phyloP scores from a whole-genome alignment of 2,329 filamentous ascomycete genomes.

The Thelonectria rubi region DNA sequence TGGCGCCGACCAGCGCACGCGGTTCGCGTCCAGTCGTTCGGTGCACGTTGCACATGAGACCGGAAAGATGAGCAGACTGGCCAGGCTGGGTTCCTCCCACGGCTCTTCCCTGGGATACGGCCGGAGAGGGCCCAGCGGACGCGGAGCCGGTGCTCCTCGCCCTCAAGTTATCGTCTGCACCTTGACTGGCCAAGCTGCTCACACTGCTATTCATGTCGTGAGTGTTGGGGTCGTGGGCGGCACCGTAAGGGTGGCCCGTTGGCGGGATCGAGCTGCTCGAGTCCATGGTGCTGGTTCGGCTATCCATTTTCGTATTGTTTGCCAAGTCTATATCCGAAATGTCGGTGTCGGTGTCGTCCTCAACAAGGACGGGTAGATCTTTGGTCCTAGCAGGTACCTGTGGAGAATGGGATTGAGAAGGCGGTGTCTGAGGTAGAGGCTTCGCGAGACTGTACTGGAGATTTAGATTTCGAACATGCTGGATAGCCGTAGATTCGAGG shows the following conservation, averaged over 20 bases:
- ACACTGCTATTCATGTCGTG: slow-evolving; percentile 58
- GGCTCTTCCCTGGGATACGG: slow-evolving; percentile 50
- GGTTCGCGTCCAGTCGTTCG: slow-evolving; percentile 92
- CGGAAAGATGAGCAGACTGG: slow-evolving; percentile 68
- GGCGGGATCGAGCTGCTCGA: slow-evolving; percentile 49
- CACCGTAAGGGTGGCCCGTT: slow-evolving; percentile 50
- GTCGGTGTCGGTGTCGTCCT: slow-evolving; percentile 38
- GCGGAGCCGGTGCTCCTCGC: slow-evolving; percentile 63
- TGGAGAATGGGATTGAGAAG: slow-evolving; percentile 35
- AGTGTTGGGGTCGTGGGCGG: slow-evolving; percentile 43
- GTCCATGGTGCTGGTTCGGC: slow-evolving; percentile 60
- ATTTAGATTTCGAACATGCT: slow-evolving; percentile 65
- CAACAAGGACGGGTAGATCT: slow-evolving; percentile 43
- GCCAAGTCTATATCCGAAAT: slow-evolving; percentile 43
- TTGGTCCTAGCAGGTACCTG: slow-evolving; percentile 42
- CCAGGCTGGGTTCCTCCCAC: slow-evolving; percentile 55
- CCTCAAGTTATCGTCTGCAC: slow-evolving; percentile 58
- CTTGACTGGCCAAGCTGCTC: slow-evolving; percentile 57
- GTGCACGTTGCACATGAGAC: slow-evolving; percentile 76
- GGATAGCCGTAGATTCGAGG: slow-evolving; percentile 37
- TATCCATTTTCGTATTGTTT: slow-evolving; percentile 48
- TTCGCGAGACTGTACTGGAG: slow-evolving; percentile 67
- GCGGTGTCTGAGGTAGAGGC: slow-evolving; percentile 63
- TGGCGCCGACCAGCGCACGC: slow-evolving; percentile 90
- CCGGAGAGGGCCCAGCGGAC: slow-evolving; percentile 67